Evolutionary conservation across 257 asterid species (phyloP), one percentile per base, ranked within the genome.

Genomic region (Gentiana straminea): DNA sequence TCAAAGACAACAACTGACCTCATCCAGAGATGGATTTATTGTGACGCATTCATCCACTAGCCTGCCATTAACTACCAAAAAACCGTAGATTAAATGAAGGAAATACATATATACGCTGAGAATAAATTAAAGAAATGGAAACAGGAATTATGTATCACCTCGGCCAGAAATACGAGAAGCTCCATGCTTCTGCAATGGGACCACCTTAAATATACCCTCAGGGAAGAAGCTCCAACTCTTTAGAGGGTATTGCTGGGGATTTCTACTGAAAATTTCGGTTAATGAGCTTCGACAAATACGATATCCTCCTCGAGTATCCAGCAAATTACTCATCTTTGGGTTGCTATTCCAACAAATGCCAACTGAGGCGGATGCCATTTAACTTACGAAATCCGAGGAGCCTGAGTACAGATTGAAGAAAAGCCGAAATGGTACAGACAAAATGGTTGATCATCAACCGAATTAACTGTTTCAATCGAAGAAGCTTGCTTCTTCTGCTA

Each of bases 241-340:
- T 54, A 33, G 66, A 2, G 60, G 65, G 11, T 55, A 33, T 59
- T 56, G 54, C 60, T 44, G 61, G 35, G 68, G 74, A 52, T 3
- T 56, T 55, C 24, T 43, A 32, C 37, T 61, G 13, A 55, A 59
- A 65, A 8, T 35, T 24, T 34, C 45, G 46, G 8, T 10, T 52
- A 38, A 51, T 47, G 45, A 61, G 59, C 32, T 59, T 46, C 57
- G 43, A 65, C 61, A 56, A 48, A 63, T 32, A 56, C 51, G 47
- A 68, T 49, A 60, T 35, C 71, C 64, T 33, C 8, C 70, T 36
- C 61, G 65, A 54, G 69, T 59, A 55, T 63, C 67, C 55, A 73
- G 52, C 68, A 59, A 63, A 62, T 61, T 70, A 69, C 62, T 73
- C 95, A 86, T 86, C 58, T 60, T 63, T 64, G 46, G 46, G 46